Percentiles rank a stretch among this genome's conserved stretches.
These are phyloP conservation scores for Diaporthe citri DNA, from an alignment of 2,329 filamentous ascomycete genomes.

Conservation along the genomic window DNA sequence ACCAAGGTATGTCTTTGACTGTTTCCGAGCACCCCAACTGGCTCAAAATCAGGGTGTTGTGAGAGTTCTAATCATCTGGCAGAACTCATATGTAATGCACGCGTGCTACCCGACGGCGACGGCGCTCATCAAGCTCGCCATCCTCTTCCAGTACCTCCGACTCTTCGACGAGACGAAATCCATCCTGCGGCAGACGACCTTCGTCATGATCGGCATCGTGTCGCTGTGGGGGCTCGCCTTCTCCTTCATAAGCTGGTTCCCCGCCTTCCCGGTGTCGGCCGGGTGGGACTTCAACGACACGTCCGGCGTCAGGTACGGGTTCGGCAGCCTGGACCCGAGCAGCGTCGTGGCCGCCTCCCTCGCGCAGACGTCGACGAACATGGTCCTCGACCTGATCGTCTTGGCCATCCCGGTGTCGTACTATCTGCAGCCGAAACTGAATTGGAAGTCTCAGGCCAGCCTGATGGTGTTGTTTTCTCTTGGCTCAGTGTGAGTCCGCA, in stretches of 20 bases:
- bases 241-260: conserved; percentile 46
- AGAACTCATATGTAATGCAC: conserved; percentile 46
- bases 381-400: conserved; percentile 48
- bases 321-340: conserved; percentile 45
- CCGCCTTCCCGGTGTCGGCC: conserved; percentile 44
- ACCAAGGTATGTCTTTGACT: conserved; percentile 2
- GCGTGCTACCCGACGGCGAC: conserved; percentile 45
- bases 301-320: conserved; percentile 44
- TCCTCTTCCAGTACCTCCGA: conserved; percentile 47
- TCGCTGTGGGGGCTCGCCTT: conserved; percentile 44
- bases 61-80: neutral
- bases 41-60: too few species aligned
- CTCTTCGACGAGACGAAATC: conserved; percentile 41
- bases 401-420: conserved; percentile 49
- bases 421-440: conserved; percentile 45
- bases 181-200: conserved; percentile 38
- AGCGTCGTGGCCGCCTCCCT: conserved; percentile 47
- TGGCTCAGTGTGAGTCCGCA: conserved; percentile 48
- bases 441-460: conserved; percentile 48
- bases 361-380: conserved; percentile 48
- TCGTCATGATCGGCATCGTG: conserved; percentile 41
- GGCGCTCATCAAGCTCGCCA: conserved; percentile 46
- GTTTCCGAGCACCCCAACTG: too few species aligned
- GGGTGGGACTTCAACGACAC: conserved; percentile 44
- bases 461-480: conserved; percentile 48